A percentile compares a stretch with the other conserved stretches of the same genome.
Evolutionary conservation across 164 flowering plant species (phyloP).

Genomic region (Tetracentron sinense): DNA sequence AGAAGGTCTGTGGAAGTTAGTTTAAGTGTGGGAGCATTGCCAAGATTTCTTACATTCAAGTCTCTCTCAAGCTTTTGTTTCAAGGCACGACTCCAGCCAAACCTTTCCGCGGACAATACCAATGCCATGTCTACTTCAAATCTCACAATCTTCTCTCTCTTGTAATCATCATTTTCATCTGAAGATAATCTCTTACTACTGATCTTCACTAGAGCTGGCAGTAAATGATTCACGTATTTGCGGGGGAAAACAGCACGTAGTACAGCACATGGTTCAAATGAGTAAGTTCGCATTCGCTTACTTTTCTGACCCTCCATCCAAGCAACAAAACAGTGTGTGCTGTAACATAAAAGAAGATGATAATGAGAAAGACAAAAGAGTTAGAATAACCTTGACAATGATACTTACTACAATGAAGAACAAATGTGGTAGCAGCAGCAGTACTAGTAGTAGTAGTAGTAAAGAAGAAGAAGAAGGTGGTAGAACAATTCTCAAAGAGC

Average conservation of each 20-base stretch:
- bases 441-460: too few relatives aligned
- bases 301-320: constrained; percentile 16
- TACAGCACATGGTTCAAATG: constrained; percentile 18
- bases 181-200: background rate
- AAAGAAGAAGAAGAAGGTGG: too few relatives aligned
- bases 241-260: constrained; percentile 13
- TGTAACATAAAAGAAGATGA: background rate
- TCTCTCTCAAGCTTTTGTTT: constrained; percentile 23
- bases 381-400: too few relatives aligned
- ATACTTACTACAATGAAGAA: too few relatives aligned
- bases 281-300: constrained; percentile 22
- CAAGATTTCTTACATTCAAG: background rate
- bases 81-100: constrained; percentile 33
- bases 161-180: background rate
- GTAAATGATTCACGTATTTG: constrained; percentile 23
- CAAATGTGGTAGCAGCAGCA: too few relatives aligned
- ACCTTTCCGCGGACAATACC: constrained; percentile 21
- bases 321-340: background rate
- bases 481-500: too few relatives aligned
- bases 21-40: background rate
- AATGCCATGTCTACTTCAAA: constrained; percentile 38
- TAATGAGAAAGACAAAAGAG: background rate
- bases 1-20: background rate
- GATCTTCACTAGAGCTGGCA: constrained; percentile 22
- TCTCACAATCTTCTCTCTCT: constrained; percentile 20